Conservation (phyloP, 1,139 yeast genomes). For the Saccharomyces hybrid region DNA sequence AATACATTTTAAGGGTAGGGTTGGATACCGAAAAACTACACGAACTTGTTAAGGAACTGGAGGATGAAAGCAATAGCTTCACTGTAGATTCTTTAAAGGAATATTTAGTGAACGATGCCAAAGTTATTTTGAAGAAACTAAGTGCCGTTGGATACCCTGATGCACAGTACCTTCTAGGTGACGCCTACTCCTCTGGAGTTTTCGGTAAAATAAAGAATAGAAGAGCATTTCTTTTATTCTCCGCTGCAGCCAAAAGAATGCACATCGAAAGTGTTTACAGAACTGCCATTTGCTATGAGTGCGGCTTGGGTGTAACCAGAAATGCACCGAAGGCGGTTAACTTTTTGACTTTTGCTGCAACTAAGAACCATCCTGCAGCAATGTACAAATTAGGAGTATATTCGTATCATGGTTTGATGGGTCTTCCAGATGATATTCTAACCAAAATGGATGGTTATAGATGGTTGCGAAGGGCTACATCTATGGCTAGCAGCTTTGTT, state of each 20-base stretch:
- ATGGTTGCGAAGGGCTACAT: conserved; percentile 81
- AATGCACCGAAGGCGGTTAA: conserved; percentile 81
- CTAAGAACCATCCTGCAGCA: conserved; percentile 85
- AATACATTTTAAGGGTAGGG: conserved; percentile 82
- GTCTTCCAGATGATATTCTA: conserved; percentile 54
- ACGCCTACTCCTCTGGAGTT: conserved; percentile 80
- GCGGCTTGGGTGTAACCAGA: conserved; percentile 58
- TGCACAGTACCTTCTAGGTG: conserved; percentile 85
- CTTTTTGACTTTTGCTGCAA: conserved; percentile 74
- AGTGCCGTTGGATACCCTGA: conserved; percentile 79
- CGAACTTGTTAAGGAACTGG: conserved; percentile 4
- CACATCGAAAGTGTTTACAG: conserved; percentile 88
- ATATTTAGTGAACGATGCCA: conserved; percentile 64
- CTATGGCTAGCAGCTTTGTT: conserved; percentile 69
- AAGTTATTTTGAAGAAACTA: conserved; percentile 58
- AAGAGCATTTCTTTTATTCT: conserved; percentile 71
- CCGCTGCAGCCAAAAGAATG: conserved; percentile 86
- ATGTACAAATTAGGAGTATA: conserved; percentile 86
- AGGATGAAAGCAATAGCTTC: background rate
- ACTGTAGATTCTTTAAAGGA: background rate
- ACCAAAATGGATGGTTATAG: conserved; percentile 79
- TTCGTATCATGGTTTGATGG: conserved; percentile 75
- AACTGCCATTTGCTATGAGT: conserved; percentile 63
- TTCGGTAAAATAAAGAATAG: conserved; percentile 73
- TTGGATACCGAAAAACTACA: conserved; percentile 41